Evolutionary conservation across 2,329 filamentous ascomycete genomes (phyloP), one percentile per base, ranked within the genome.

Genomic region (Didymella lethalis): DNA sequence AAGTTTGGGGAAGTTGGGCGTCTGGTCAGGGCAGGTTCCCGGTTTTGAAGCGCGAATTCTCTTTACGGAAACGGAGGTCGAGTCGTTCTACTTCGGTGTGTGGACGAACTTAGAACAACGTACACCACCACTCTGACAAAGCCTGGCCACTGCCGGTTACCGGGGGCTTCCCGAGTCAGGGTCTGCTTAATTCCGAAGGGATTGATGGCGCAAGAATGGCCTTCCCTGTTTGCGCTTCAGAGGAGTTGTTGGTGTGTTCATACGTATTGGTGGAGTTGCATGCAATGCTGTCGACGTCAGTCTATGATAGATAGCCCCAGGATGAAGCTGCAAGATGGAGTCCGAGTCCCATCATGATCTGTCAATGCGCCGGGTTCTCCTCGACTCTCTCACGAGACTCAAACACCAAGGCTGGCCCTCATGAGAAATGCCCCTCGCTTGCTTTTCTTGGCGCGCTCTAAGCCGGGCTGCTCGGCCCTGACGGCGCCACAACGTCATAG

Each of bases 401-500:
- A 18, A 28, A 47, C 23, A 38, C n/a, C 1, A 18, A 11, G 26
- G 16, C 14, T 23, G 14, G 5, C n/a, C 12, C 43, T 38, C 44
- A 48, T 26, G 26, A 34, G 26, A 10, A 20, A 14, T 32, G 51
- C 51, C 41, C 31, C 32, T 28, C 14, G 14, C 12, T 26, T 25
- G n/a, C 38, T 14, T 1, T 41, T 4, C 20, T 44, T 44, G 31
- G 8, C 32, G 34, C 29, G 26, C 32, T 34, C 34, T 18, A 31
- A 36, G 44, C 31, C 34, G 26, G 56, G 32, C 16, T 23, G 14
- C 41, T 45, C 46, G 32, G 31, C 29, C 8, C 8, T 31, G 11
- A 3, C 12, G n/a, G 25, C 54, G 40, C 31, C 47, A 53, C 26
- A 50, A 51, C 56, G 56, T 59, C 56, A 59, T 54, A 46, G 46